Evolutionary conservation across 2,329 filamentous ascomycete genomes (phyloP).

Genomic region (Ceratocystis ficicola): DNA sequence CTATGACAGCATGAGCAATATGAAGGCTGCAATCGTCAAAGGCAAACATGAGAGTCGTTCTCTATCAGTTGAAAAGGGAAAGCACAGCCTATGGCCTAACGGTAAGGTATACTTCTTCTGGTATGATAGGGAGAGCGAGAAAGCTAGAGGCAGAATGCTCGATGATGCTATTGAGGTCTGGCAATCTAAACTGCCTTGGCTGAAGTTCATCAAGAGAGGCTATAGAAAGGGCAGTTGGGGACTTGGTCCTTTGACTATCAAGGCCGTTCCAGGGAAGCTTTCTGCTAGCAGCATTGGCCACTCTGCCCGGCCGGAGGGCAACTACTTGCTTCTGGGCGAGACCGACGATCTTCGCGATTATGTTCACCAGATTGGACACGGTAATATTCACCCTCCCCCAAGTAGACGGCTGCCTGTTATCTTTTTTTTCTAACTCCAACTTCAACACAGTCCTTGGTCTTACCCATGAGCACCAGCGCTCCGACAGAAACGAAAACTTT

Average conservation of each 20-base stretch:
- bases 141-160: not conserved
- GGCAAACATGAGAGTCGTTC: not conserved
- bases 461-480: conserved; percentile 18
- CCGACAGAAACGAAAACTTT: conserved; percentile 13
- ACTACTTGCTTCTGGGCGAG: conserved; percentile 17
- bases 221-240: not conserved
- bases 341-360: conserved; percentile 2
- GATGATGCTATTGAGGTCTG: conserved; percentile 17
- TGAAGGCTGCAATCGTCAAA: not conserved
- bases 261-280: conserved; percentile 1
- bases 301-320: not conserved
- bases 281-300: conserved; percentile 17
- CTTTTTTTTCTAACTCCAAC: not conserved
- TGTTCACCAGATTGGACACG: conserved; percentile 21
- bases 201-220: conserved; percentile 14
- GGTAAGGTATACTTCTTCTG: conserved; percentile 10
- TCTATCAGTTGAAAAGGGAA: conserved; percentile 2
- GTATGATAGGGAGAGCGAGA: not conserved
- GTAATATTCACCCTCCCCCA: conserved; percentile 12
- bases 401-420: no score
- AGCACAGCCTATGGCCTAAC: conserved; percentile 5
- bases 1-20: conserved; percentile 15
- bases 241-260: conserved; percentile 12
- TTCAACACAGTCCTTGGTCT: conserved; percentile 17
- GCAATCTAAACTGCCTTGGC: conserved; percentile 18